These are phyloP conservation scores for Talaromyces atroroseus DNA, from an alignment of 2,329 filamentous ascomycete genomes.

Conservation along the genomic window DNA sequence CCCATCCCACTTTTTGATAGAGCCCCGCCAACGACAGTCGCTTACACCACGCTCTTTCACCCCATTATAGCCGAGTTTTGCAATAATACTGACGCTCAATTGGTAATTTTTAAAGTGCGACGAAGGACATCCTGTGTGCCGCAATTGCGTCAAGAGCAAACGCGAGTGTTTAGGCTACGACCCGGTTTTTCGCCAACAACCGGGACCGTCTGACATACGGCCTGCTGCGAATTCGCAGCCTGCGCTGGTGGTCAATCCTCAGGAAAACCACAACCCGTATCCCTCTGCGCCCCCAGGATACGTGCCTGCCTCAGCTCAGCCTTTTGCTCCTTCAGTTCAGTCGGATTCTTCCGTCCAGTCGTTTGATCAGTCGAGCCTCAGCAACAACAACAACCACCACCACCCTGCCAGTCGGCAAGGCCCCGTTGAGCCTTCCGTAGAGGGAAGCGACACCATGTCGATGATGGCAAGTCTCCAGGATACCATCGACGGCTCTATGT, in stretches of 20 bases:
- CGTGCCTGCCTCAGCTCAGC: constrained; percentile 34
- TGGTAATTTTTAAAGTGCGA: constrained; percentile 64
- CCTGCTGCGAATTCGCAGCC: constrained; percentile 43
- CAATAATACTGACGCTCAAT: constrained; percentile 17
- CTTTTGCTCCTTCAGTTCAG: constrained; percentile 33
- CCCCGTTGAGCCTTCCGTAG: constrained; percentile 63
- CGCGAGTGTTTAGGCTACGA: constrained; percentile 64
- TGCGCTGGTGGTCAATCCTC: constrained; percentile 36
- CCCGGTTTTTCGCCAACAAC: constrained; percentile 66
- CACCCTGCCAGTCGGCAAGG: constrained; percentile 23
- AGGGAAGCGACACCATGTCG: constrained; percentile 34
- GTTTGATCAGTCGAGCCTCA: constrained; percentile 51
- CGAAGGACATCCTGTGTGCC: constrained; percentile 85
- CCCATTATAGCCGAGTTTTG: constrained; percentile 11
- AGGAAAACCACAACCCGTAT: constrained; percentile 20
- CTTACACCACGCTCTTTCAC: constrained; percentile 14
- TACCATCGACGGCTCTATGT: constrained; percentile 24
- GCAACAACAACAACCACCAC: constrained; percentile 43
- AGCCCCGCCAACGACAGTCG: constrained; percentile 12
- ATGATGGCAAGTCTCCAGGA: constrained; percentile 32
- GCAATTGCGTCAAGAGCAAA: constrained; percentile 64
- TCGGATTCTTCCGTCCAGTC: constrained; percentile 35
- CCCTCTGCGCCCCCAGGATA: constrained; percentile 36
- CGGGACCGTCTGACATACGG: constrained; percentile 66
- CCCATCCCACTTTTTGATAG: constrained; percentile 21